Base-by-base conservation (phyloP, 306 rosid genomes). In the Styphnolobium japonicum region DNA sequence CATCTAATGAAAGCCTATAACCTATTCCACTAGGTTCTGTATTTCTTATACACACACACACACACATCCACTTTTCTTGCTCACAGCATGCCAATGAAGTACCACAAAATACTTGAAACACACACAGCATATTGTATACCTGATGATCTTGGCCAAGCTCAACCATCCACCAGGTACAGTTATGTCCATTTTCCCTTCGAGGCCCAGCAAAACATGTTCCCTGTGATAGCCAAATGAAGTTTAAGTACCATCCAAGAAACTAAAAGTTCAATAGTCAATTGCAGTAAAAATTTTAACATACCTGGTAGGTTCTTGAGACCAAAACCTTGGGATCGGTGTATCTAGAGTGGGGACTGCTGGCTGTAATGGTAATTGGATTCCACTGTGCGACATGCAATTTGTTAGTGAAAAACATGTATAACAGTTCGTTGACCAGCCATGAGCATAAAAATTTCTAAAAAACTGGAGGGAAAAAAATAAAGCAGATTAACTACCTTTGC, bases 121-220 rank as follows among this genome's bases (percentile, higher is more conserved):
- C 9, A 53, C 6, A 25, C 4, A 36, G 15, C 68, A 45, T 67
- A 33, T 73, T 74, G 56, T 42, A 66, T 70, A 94, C 98, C 98
- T 92, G 97, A 85, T 89, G 97, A 74, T 89, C 92, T 61, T 84
- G 84, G 29, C 97, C 90, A 68, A 92, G 88, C 86, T 94, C 98
- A 70, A 94, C 88, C 90, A 87, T 89, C 97, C 98, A 94, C 98
- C 98, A 94, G 36, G 95, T 71, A 78, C 88, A 83, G 10, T 67
- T 87, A 46, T 78, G 87, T 62, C 97, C 98, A 68, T 88, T 88
- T 89, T 91, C 92, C 25, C 89, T 43, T 71, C 94, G 97, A 55
- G 93, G 95, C 61, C 98, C 98, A 2, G 97, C 81, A 37, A 92
- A 92, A 60, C 97, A 94, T 56, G 98, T 94, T 86, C 97, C 98